phyloP scores from a whole-genome alignment of 768 basidiomycete species.

The Pholiota conissans region DNA sequence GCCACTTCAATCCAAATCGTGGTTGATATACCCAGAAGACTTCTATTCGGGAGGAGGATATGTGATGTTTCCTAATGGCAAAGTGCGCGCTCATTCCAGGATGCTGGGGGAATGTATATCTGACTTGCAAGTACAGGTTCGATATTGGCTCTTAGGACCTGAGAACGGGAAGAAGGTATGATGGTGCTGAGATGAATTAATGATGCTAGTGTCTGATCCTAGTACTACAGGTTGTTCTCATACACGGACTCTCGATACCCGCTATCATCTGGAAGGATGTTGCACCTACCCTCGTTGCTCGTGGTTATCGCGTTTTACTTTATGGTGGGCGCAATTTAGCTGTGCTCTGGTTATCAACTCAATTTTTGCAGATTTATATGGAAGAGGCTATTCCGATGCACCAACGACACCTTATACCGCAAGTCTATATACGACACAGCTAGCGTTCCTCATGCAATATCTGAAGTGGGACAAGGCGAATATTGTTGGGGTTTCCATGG shows the following conservation, averaged over 20 bases:
- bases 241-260: conserved; percentile 78
- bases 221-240: conserved; percentile 63
- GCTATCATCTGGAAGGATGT: conserved; percentile 78
- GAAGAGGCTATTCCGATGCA: conserved; percentile 82
- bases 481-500: conserved; percentile 79
- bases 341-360: not conserved
- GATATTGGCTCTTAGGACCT: conserved; percentile 80
- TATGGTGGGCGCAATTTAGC: conserved; percentile 51
- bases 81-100: conserved; percentile 35
- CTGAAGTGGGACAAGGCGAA: conserved; percentile 68
- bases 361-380: conserved; percentile 62
- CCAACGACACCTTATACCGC: conserved; percentile 69
- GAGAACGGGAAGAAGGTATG: conserved; percentile 64
- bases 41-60: conserved; percentile 67
- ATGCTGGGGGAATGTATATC: not conserved
- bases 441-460: conserved; percentile 83
- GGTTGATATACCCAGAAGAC: conserved; percentile 73
- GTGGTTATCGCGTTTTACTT: conserved; percentile 71
- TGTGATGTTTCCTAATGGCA: conserved; percentile 63
- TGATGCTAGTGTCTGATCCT: not conserved
- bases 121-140: conserved; percentile 40
- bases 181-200: not conserved
- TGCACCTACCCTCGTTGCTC: conserved; percentile 58
- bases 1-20: conserved; percentile 53
- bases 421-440: conserved; percentile 67